Evolutionary conservation across 106 monocot species (phyloP).

Genomic region (Gastrodia elata): DNA sequence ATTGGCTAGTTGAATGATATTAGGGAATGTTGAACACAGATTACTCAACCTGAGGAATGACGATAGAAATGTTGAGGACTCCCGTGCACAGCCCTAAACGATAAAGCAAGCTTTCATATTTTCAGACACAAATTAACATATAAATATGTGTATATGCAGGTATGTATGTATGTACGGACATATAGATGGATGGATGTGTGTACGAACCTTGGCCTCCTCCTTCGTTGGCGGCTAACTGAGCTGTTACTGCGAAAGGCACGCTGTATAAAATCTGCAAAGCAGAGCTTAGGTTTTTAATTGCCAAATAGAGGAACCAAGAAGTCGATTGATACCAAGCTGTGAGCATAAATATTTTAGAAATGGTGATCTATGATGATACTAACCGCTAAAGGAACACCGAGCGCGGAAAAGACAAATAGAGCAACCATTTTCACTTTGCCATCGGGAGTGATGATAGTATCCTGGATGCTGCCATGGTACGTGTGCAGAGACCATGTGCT

Average conservation of each 20-base stretch:
- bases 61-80: conserved; percentile 94
- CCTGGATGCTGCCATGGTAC: conserved; percentile 9
- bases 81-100: conserved; percentile 88
- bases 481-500: conserved; percentile 36
- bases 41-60: conserved; percentile 71
- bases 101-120: conserved; percentile 5
- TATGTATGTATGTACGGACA: not conserved
- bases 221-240: conserved; percentile 49
- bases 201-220: conserved; percentile 85
- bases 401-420: conserved; percentile 41
- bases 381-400: conserved; percentile 78
- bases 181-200: not conserved
- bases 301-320: too few relatives aligned
- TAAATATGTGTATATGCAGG: not conserved
- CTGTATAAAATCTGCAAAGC: conserved; percentile 63
- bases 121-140: not conserved
- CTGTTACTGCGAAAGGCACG: conserved; percentile 73
- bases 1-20: not conserved
- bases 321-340: too few relatives aligned
- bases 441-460: conserved; percentile 16
- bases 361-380: conserved; percentile 12
- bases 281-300: not conserved
- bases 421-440: conserved; percentile 22
- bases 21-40: too few relatives aligned
- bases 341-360: too few relatives aligned